Evolutionary conservation across 2,329 filamentous ascomycete genomes (phyloP), one percentile per base, ranked within the genome.

Genomic region (Hypoxylon sp.): DNA sequence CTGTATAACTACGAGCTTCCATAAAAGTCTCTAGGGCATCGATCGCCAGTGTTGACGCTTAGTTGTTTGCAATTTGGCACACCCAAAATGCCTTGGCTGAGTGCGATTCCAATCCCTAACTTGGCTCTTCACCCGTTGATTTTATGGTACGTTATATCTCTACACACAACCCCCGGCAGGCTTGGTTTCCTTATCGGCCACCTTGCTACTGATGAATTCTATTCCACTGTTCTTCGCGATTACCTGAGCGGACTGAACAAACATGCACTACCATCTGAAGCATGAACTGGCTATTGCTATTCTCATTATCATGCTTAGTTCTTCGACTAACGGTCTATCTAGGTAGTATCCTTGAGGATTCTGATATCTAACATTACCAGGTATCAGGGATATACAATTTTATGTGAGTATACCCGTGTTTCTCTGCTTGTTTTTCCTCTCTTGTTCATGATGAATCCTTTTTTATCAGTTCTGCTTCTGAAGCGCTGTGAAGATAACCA

Each of bases 211-310:
- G 87, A 89, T 87, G 87, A 89, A 77, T 71, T 78, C 72, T 75
- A 79, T 81, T 82, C 85, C 84, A 88, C 85, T 81, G 85, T 88
- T 89, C 85, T 72, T 78, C 85, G 87, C 84, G 86, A 89, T 75
- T 72, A 74, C 83, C 84, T 85, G 87, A 89, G 87, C 87, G 85
- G 85, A 76, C 78, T 75, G 83, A 87, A 89, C 84, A 83, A 85
- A 90, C 89, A 91, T 91, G 89, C 89, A 91, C 88, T 90, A 91
- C 89, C 89, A 91, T 91, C 89, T 91, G 89, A 87, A 89, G 80
- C 82, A 73, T 69, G 59, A 70, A 65, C 38, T 58, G 59, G 49
- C 50, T 61, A 63, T 57, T 64, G 53, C 67, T 69, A 63, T 69
- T 69, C 55, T 66, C 52, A 62, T 57, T 34, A 28, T 38, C 38